Conservation (phyloP, 257 asterid species). For the Fraxinus pennsylvanica region DNA sequence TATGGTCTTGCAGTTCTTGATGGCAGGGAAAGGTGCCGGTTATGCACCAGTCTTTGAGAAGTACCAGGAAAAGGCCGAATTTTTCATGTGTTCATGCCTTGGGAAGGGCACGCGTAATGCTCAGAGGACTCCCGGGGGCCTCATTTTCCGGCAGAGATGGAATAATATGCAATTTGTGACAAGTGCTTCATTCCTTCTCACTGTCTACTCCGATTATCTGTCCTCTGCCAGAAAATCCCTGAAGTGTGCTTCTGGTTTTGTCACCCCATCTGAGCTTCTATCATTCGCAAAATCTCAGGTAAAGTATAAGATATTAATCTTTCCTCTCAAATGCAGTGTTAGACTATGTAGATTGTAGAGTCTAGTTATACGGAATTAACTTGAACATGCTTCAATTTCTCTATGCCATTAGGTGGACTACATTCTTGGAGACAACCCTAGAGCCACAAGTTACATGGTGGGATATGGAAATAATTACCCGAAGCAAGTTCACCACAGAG, state of each 20-base stretch:
- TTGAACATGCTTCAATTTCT: background rate
- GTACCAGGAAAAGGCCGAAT: slow-evolving; percentile 86
- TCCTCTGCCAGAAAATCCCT: slow-evolving; percentile 77
- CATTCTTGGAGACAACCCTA: slow-evolving; percentile 97
- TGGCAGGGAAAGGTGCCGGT: slow-evolving; percentile 80
- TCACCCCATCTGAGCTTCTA: slow-evolving; percentile 70
- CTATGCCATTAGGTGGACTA: slow-evolving; percentile 66
- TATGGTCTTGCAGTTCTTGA: slow-evolving; percentile 58
- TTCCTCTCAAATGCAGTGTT: background rate
- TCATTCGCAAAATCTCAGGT: slow-evolving; percentile 97
- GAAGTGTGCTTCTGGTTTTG: slow-evolving; percentile 56
- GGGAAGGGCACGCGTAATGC: slow-evolving; percentile 82
- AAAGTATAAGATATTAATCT: background rate
- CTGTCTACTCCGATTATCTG: slow-evolving; percentile 87
- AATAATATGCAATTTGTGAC: slow-evolving; percentile 98
- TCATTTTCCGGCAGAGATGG: slow-evolving; percentile 90
- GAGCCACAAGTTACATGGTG: slow-evolving; percentile 98
- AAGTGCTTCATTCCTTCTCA: slow-evolving; percentile 78
- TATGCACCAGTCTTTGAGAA: slow-evolving; percentile 48
- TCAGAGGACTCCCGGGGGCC: slow-evolving; percentile 91
- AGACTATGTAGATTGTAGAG: background rate
- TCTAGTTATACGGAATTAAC: background rate
- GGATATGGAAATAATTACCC: slow-evolving; percentile 94
- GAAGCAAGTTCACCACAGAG: slow-evolving; percentile 93
- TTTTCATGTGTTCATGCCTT: slow-evolving; percentile 86